These are phyloP conservation scores for Liriodendron chinense DNA, from an alignment of 164 flowering plant genomes.

Conservation along the genomic window DNA sequence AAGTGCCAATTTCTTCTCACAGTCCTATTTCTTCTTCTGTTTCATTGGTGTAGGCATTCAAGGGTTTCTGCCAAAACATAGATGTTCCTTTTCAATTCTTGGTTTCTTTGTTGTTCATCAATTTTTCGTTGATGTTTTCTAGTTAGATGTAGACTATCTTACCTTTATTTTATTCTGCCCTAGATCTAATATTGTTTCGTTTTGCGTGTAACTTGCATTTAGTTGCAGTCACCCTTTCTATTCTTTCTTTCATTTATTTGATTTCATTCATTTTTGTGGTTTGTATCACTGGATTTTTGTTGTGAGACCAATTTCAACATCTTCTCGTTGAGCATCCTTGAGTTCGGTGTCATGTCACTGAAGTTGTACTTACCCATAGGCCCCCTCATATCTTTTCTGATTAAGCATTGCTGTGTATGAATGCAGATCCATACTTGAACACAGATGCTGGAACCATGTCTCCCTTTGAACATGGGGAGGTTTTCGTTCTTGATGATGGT, in stretches of 20 bases:
- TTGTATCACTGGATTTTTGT: not conserved
- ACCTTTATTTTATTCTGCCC: not conserved
- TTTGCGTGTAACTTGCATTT: not conserved
- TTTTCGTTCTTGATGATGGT: constrained; percentile 96
- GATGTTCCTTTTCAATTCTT: not conserved
- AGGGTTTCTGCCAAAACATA: not conserved
- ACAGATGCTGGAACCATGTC: constrained; percentile 99
- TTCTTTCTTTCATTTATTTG: not conserved
- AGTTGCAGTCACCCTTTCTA: not conserved
- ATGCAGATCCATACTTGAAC: constrained; percentile 93
- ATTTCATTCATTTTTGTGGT: not conserved
- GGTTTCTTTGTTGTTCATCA: not conserved
- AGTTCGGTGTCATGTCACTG: not conserved
- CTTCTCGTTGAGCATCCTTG: not conserved
- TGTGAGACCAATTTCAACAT: not conserved
- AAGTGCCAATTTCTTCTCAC: not conserved
- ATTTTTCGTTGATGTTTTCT: not conserved
- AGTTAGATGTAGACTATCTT: not conserved
- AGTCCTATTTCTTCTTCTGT: not conserved
- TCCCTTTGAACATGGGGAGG: constrained; percentile 98
- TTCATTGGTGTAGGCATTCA: not conserved
- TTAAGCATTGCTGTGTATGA: not conserved
- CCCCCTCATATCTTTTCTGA: not conserved
- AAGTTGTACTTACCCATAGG: not conserved
- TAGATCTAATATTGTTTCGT: not conserved